Evolutionary conservation across 768 basidiomycete species (phyloP), one percentile per base, ranked within the genome.

Genomic region (Candolleomyces eurysporus): DNA sequence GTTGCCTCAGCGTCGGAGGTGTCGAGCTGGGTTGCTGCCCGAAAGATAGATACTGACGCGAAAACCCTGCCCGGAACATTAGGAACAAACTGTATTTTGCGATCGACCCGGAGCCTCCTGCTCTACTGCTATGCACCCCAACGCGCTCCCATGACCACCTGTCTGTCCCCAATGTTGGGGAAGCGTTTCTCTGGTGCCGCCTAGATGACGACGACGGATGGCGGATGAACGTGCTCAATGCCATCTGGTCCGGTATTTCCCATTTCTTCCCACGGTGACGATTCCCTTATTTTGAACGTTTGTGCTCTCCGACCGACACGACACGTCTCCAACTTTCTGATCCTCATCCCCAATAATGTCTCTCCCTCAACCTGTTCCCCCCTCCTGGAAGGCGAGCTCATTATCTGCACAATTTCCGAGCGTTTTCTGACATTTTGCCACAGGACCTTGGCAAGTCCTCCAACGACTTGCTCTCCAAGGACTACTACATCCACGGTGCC

Each of bases 371-470:
- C 93, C 95, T 64, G 95, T 97, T 69, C 95, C 94, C 75, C 95
- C 94, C 61, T 94, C 92, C 72, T 97, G 94, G 94, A 96, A 96
- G 88, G 60, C 54, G 48, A 56, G 53, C 54, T 49, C 21, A 54
- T 9, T 32, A 43, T 49, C 9, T 14, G 11, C 13, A 14, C 10
- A 19, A n/a, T 17, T 31, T 16, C 8, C 13, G 7, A 36, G 8
- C 52, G 5, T 31, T 30, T 6, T 51, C 26, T 31, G 11, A 43
- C 22, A 31, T 48, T 64, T 22, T n/a, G 57, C 59, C 26, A 48
- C 43, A 94, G 92, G 92, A 94, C 76, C 89, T 94, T 68, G 96
- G 96, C 78, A 98, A 98, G 86, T 95, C 94, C 67, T 93, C 94
- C 77, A 92, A 88, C 71, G 96, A 98, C 85, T 79, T 98, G 65